Evolutionary conservation across 2,329 filamentous ascomycete species (phyloP), one percentile per base, ranked within the genome.

Genomic region (Curvularia eragrostidis): DNA sequence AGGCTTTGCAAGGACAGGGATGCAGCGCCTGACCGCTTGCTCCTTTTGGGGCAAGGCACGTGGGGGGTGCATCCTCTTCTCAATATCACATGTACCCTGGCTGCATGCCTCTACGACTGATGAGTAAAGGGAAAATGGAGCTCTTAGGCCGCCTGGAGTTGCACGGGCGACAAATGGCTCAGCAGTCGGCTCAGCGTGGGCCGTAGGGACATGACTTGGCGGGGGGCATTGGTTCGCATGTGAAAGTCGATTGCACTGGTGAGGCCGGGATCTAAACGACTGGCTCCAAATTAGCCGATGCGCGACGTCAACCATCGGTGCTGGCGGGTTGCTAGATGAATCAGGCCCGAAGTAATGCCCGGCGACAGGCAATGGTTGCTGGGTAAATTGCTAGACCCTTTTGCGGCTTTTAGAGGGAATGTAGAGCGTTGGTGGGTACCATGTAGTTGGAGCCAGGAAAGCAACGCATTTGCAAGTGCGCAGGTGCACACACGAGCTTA

Each of bases 41-140:
- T 61, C 59, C 54, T 39, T 64, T 63, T 58, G 56, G 54, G 65
- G 62, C 52, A 70, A 60, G 44, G 41, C 54, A 47, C 56, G 64
- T 67, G 64, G 64, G 64, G 60, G 59, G 50, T 26, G 23, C 26
- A 47, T 54, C 36, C 43, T 50, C 51, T 55, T 59, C 51, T 52
- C 53, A 58, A 57, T 62, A 58, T 54, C 41, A 39, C 52, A 34
- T 21, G 6, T 51, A 47, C 53, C 61, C 42, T 54, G 55, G 34
- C 39, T 47, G 36, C 52, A 52, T 58, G 36, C 39, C 52, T 52
- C 46, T 48, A 23, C 38, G 36, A 30, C 32, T 19, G 43, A 52
- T 54, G 13, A 30, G 50, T 58, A 48, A 34, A 44, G 34, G 13
- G 13, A n/a, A 36, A 41, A 21, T 34, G 32, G 41, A 21, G 21